A percentile compares a stretch with the other conserved stretches of the same genome.
Conservation (phyloP, 1,139 yeast species). For the Diutina sp. region DNA sequence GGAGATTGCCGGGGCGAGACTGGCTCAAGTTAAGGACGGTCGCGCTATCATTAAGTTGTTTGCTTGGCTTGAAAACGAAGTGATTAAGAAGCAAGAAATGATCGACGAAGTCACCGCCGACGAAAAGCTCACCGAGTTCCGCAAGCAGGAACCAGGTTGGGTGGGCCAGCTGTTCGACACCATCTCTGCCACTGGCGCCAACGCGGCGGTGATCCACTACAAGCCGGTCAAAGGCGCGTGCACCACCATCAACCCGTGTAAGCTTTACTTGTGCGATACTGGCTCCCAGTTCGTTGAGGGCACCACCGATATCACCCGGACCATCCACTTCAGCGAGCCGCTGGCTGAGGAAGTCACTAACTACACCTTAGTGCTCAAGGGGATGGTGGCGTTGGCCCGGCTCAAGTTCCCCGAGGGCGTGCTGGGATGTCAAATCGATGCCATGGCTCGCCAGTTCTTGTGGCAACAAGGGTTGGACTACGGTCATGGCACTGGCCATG, state of each 20-base stretch:
- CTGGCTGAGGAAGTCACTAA: conserved; percentile 52
- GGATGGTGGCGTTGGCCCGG: conserved; percentile 70
- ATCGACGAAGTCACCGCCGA: conserved; percentile 78
- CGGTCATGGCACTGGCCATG: conserved; percentile 96
- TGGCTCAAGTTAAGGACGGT: conserved; percentile 82
- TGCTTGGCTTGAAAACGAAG: conserved; percentile 72
- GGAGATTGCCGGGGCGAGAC: conserved; percentile 65
- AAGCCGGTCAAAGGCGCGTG: conserved; percentile 56
- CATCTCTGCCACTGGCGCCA: conserved; percentile 85
- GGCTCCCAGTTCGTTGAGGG: conserved; percentile 94
- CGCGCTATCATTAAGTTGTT: conserved; percentile 67
- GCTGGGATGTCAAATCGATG: conserved; percentile 72
- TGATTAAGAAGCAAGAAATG: conserved; percentile 39
- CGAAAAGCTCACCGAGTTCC: conserved; percentile 48
- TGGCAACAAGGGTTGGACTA: conserved; percentile 88
- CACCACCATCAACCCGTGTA: conserved; percentile 58
- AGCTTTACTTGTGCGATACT: conserved; percentile 78
- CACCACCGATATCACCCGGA: conserved; percentile 93
- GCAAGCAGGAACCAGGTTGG: conserved; percentile 50
- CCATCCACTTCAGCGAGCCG: conserved; percentile 71
- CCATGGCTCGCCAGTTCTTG: conserved; percentile 77
- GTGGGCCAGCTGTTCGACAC: conserved; percentile 85
- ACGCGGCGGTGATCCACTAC: conserved; percentile 90
- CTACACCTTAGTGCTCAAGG: conserved; percentile 86
- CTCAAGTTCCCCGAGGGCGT: conserved; percentile 81